Conservation (phyloP, 495 filamentous ascomycete species). For the Neurospora sp. region DNA sequence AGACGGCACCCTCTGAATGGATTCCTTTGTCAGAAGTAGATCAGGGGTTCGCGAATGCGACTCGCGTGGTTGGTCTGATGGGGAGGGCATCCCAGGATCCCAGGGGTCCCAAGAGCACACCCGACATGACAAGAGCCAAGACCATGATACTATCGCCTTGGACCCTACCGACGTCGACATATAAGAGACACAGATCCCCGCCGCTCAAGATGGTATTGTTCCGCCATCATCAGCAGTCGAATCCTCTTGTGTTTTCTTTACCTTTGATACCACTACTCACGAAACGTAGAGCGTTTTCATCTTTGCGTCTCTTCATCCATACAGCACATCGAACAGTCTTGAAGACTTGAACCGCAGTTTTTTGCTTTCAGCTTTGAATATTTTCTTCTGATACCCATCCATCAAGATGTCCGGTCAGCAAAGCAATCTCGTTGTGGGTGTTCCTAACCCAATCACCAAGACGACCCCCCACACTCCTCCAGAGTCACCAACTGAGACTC, state of each 20-base stretch:
- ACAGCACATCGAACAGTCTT: not conserved
- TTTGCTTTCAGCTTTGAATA: not conserved
- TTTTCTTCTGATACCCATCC: not conserved
- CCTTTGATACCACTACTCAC: not conserved
- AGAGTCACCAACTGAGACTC: not conserved
- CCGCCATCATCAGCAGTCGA: not conserved
- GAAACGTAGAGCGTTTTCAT: not conserved
- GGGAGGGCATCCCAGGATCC: not conserved
- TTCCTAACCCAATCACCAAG: not conserved
- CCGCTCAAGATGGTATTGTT: not conserved
- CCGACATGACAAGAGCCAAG: not conserved
- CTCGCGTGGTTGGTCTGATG: not conserved
- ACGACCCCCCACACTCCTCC: constrained; percentile 1
- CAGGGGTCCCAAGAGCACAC: not conserved
- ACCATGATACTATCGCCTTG: not conserved
- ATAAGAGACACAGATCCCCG: not conserved
- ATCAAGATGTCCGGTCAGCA: not conserved
- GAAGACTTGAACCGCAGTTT: not conserved
- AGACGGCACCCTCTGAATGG: not conserved
- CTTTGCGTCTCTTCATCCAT: not conserved
- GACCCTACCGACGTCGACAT: not conserved
- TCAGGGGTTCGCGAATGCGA: not conserved
- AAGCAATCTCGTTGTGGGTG: not conserved
- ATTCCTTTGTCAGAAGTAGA: not conserved
- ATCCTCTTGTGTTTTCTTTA: not conserved